phyloP scores from a whole-genome alignment of 202 grass and related monocot genomes.

The Zizania palustris region DNA sequence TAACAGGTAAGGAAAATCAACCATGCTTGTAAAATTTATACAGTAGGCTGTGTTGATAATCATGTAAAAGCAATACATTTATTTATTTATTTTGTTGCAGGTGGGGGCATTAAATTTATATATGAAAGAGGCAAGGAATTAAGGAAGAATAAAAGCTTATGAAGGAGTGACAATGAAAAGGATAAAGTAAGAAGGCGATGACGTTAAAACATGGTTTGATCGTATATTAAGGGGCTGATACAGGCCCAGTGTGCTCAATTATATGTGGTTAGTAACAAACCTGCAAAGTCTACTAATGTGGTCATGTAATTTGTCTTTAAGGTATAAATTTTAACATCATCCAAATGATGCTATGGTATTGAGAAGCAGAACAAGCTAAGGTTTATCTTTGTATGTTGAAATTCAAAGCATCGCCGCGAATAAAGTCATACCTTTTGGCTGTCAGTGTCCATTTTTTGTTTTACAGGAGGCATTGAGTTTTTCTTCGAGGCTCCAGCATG shows the following conservation, averaged over 20 bases:
- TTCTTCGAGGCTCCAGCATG: neutral
- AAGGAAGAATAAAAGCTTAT: neutral
- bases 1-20: constrained; percentile 25
- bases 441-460: constrained; percentile 1
- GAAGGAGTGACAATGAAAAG: neutral
- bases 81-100: neutral
- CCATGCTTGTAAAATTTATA: neutral
- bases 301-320: neutral
- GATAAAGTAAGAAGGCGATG: neutral
- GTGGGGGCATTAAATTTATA: neutral
- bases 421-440: constrained; percentile 7
- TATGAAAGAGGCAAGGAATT: neutral
- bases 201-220: neutral
- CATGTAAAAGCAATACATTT: neutral
- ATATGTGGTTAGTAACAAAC: neutral
- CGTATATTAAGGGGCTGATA: neutral
- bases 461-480: constrained; percentile 7
- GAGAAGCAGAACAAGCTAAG: constrained; percentile 19
- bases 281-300: neutral
- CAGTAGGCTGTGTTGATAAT: neutral
- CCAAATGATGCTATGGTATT: constrained; percentile 11
- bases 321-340: neutral
- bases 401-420: constrained; percentile 6
- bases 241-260: too few species aligned
- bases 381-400: constrained; percentile 14